phyloP scores from a whole-genome alignment of 1,284 basidiomycete genomes.

The Leccinum griseonigrum region DNA sequence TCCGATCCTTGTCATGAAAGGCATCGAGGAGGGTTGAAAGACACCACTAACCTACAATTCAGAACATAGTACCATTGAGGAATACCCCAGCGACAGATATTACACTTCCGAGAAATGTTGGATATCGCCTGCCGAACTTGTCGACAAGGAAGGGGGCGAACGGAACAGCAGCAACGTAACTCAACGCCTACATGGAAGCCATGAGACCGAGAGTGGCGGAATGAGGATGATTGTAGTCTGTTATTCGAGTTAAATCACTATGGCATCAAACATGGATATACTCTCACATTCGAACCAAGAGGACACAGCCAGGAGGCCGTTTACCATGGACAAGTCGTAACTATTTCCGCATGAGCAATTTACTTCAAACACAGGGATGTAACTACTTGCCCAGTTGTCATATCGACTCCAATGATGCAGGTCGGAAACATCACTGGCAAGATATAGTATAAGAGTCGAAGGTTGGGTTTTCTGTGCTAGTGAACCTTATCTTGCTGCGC shows the following conservation, averaged over 20 bases:
- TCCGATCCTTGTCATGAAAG: background rate
- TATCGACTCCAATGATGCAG: background rate
- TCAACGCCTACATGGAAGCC: background rate
- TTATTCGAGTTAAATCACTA: background rate
- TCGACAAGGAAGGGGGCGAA: background rate
- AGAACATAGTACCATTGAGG: background rate
- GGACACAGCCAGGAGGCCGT: background rate
- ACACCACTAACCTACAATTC: background rate
- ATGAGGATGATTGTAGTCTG: background rate
- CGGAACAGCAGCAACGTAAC: background rate
- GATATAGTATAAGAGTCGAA: background rate
- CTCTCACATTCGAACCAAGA: background rate
- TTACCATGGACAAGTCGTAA: background rate
- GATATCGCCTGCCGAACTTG: background rate
- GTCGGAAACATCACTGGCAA: background rate
- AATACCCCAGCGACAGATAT: background rate
- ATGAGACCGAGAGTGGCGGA: background rate
- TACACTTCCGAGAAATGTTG: background rate
- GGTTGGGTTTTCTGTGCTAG: background rate
- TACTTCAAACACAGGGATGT: background rate
- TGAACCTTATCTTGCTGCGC: background rate
- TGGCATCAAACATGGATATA: background rate
- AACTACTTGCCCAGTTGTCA: background rate
- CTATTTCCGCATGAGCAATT: background rate
- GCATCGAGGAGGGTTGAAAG: background rate